Percentiles rank a stretch among this genome's conserved stretches.
These are phyloP conservation scores for Galeopsis tetrahit DNA, from an alignment of 257 asterid species.

Conservation along the genomic window DNA sequence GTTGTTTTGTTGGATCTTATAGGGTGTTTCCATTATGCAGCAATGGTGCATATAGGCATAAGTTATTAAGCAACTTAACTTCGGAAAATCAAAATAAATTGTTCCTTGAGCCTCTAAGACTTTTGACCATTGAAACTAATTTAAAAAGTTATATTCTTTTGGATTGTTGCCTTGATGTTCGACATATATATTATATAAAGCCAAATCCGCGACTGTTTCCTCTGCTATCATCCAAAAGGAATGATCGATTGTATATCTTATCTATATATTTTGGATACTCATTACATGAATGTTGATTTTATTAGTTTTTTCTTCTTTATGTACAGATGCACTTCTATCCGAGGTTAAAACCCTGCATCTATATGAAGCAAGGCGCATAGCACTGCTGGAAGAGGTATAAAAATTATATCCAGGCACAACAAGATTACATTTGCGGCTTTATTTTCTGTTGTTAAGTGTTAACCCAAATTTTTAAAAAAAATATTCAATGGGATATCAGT, in stretches of 20 bases:
- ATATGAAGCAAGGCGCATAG: slow-evolving; percentile 83
- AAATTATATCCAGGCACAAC: slow-evolving; percentile 12
- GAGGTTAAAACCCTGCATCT: slow-evolving; percentile 78
- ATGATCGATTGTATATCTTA: neutral
- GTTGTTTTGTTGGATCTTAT: slow-evolving; percentile 5
- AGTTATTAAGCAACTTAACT: neutral
- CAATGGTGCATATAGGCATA: neutral
- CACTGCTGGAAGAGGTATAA: slow-evolving; percentile 79
- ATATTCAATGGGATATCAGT: neutral
- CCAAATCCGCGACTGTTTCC: neutral
- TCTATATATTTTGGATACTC: neutral
- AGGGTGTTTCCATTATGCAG: neutral
- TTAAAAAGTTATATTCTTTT: neutral
- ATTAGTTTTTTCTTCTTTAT: neutral
- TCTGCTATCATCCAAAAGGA: neutral
- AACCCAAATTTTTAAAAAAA: neutral
- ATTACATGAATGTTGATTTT: neutral
- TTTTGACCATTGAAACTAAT: slow-evolving; percentile 7
- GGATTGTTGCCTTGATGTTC: slow-evolving; percentile 6
- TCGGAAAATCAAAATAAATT: neutral
- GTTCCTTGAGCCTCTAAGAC: neutral
- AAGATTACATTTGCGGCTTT: slow-evolving; percentile 17
- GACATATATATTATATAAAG: too few species aligned
- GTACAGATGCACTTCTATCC: slow-evolving; percentile 74
- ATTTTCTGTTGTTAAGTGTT: neutral